Evolutionary conservation across 257 asterid genomes (phyloP).

Genomic region (Voacanga thouarsii): DNA sequence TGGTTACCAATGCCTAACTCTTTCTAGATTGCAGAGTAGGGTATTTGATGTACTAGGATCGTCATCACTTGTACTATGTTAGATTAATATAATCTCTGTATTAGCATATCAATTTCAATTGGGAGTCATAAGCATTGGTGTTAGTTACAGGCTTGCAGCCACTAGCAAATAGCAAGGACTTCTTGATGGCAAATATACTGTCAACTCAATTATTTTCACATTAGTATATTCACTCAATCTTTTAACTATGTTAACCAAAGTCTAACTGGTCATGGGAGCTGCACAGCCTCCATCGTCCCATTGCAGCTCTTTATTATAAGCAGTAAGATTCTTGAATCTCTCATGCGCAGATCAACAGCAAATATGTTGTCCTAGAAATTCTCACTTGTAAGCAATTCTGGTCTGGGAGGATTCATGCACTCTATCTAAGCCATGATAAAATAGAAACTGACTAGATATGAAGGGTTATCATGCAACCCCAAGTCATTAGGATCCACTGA

Average conservation of each 20-base stretch:
- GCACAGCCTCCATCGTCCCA: not conserved
- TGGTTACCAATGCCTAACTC: not conserved
- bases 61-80: not conserved
- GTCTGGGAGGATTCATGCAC: not conserved
- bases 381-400: conserved; percentile 1
- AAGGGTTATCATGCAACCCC: not conserved
- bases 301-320: not conserved
- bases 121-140: not conserved
- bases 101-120: not conserved
- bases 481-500: not conserved
- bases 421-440: not conserved
- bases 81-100: not conserved
- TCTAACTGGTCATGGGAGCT: not conserved
- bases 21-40: not conserved
- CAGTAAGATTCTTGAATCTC: not conserved
- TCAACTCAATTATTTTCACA: not conserved
- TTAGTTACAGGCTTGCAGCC: not conserved
- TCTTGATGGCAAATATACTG: not conserved
- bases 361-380: not conserved
- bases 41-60: not conserved
- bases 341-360: not conserved
- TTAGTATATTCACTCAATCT: not conserved
- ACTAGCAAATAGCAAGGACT: not conserved
- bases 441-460: not conserved
- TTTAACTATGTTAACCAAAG: not conserved